phyloP scores from a whole-genome alignment of 2,329 filamentous ascomycete genomes.

The Mycosphaerelloides madeirae region DNA sequence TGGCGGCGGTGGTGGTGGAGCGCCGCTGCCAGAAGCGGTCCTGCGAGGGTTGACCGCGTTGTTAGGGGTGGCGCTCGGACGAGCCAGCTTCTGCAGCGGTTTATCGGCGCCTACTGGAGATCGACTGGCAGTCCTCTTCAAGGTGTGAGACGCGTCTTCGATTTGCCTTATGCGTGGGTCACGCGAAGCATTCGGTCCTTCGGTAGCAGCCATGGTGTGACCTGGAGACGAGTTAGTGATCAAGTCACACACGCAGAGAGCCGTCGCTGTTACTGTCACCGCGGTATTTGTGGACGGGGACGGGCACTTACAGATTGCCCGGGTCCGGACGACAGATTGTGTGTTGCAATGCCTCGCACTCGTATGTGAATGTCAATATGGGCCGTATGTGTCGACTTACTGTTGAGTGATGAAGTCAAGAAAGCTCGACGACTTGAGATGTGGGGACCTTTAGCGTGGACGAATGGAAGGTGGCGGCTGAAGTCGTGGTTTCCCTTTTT shows the following conservation, averaged over 20 bases:
- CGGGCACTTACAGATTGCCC: no score
- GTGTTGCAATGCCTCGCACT: no score
- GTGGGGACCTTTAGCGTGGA: no score
- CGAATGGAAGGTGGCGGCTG: no score
- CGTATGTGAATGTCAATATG: no score
- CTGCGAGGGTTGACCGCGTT: neutral
- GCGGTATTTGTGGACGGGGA: neutral
- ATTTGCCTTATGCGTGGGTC: neutral
- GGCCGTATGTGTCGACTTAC: no score
- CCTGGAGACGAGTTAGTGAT: neutral
- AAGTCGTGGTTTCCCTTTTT: no score
- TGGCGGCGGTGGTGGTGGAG: neutral
- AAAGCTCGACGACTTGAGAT: no score
- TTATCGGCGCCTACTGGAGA: constrained; percentile 1
- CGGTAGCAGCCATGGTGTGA: constrained; percentile 2
- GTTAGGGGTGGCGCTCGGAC: neutral
- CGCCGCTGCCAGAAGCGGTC: neutral
- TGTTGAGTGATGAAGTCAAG: no score
- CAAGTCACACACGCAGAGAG: neutral
- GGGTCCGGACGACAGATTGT: no score
- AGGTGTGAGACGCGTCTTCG: neutral
- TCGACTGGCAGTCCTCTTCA: constrained; percentile 5
- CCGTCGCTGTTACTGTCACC: no score
- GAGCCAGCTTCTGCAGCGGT: neutral
- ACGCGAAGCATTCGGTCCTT: constrained; percentile 2